Conservation (phyloP, 2,329 filamentous ascomycete species). For the Paraconiothyrium brasiliense region DNA sequence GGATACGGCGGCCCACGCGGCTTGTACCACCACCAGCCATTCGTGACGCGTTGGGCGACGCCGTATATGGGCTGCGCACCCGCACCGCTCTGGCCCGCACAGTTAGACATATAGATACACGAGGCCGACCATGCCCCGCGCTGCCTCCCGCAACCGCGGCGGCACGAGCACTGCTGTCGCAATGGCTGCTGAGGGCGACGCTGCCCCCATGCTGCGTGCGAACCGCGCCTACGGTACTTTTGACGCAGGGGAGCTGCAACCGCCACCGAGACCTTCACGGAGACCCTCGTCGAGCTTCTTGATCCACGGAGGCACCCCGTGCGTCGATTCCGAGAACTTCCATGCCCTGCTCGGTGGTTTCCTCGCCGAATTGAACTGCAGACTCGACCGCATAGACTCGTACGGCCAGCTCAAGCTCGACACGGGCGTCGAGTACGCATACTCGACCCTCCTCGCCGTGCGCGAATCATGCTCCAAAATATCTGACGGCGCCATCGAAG, state of each 20-base stretch:
- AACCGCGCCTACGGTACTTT: constrained; percentile 46
- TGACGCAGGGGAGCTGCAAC: constrained; percentile 42
- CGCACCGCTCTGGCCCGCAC: constrained; percentile 8
- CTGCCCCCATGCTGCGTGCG: constrained; percentile 46
- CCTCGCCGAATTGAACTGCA: constrained; percentile 83
- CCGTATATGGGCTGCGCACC: constrained; percentile 12
- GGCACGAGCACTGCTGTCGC: constrained; percentile 37
- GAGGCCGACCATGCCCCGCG: constrained; percentile 24
- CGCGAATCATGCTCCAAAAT: constrained; percentile 88
- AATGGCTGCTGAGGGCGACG: constrained; percentile 52
- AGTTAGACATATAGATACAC: constrained; percentile 17
- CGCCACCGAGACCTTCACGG: constrained; percentile 53
- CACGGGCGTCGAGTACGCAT: constrained; percentile 82
- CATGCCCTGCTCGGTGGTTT: constrained; percentile 74
- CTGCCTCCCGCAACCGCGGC: constrained; percentile 10
- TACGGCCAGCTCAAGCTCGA: constrained; percentile 88
- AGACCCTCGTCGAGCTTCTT: constrained; percentile 16
- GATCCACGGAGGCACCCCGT: constrained; percentile 36
- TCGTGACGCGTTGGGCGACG: background rate
- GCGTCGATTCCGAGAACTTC: constrained; percentile 59
- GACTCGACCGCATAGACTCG: constrained; percentile 86
- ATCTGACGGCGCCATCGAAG: constrained; percentile 88
- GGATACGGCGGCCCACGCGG: constrained; percentile 12
- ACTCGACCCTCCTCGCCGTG: constrained; percentile 85
- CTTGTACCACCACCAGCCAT: constrained; percentile 6